A percentile compares a stretch with the other conserved stretches of the same genome.
phyloP scores from a whole-genome alignment of 75 land plant species.

The Sequoia sempervirens region DNA sequence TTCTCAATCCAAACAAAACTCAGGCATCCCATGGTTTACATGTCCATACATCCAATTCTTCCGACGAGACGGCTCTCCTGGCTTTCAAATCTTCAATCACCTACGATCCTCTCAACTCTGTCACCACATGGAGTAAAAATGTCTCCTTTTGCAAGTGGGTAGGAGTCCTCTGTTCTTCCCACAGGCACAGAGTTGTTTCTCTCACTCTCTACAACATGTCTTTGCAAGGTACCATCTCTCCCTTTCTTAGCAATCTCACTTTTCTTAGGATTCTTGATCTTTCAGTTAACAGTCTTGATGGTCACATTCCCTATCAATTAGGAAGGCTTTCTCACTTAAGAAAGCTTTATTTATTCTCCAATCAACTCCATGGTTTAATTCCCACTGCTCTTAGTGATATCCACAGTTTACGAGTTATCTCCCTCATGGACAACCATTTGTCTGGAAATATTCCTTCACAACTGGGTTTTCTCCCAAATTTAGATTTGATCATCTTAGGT shows the following conservation, averaged over 20 bases:
- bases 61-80: constrained; percentile 19
- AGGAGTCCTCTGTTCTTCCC: constrained; percentile 42
- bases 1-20: too few relatives aligned
- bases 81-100: constrained; percentile 44
- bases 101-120: constrained; percentile 30
- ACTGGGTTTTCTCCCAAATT: constrained; percentile 42
- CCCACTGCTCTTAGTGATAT: constrained; percentile 65
- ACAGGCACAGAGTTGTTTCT: constrained; percentile 20
- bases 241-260: constrained; percentile 34
- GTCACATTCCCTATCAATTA: constrained; percentile 59
- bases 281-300: constrained; percentile 74
- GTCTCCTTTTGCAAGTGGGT: constrained; percentile 46
- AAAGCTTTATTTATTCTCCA: constrained; percentile 58
- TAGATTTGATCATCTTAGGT: constrained; percentile 52
- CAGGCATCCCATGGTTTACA: too few relatives aligned
- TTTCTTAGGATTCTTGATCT: constrained; percentile 38
- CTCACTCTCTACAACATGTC: constrained; percentile 51
- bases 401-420: constrained; percentile 55
- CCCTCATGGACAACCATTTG: constrained; percentile 70
- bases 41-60: background rate
- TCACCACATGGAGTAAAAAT: constrained; percentile 28
- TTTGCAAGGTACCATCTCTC: constrained; percentile 56
- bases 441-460: constrained; percentile 61
- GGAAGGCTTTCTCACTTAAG: constrained; percentile 42
- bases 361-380: constrained; percentile 61